These are phyloP conservation scores for Sporothrix curviconia DNA, from an alignment of 2,329 filamentous ascomycete genomes.

Conservation along the genomic window DNA sequence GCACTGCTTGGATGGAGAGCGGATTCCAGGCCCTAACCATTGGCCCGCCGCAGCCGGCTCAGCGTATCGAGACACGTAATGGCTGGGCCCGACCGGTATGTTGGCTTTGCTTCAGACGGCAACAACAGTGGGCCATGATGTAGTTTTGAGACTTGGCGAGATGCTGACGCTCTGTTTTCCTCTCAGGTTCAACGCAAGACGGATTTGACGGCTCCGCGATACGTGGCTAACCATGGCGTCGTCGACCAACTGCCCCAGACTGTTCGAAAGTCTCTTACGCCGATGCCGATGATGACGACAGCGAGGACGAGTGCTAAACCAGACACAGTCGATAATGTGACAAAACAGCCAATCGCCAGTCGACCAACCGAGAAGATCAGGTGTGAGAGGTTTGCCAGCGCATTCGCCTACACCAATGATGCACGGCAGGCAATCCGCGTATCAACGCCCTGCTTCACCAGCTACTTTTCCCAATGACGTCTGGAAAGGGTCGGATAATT, in stretches of 20 bases:
- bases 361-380: too few species aligned
- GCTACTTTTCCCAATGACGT: too few species aligned
- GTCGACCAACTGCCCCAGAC: not conserved
- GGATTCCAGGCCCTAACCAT: not conserved
- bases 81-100: slow-evolving; percentile 21
- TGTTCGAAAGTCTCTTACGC: slow-evolving; percentile 6
- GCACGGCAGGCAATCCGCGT: too few species aligned
- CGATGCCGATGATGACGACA: slow-evolving; percentile 16
- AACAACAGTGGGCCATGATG: not conserved
- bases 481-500: too few species aligned
- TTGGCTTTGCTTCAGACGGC: not conserved
- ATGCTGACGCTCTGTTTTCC: not conserved
- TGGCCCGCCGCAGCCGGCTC: not conserved
- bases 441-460: too few species aligned
- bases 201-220: slow-evolving; percentile 2
- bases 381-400: too few species aligned
- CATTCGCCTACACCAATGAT: too few species aligned
- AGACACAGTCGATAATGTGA: too few species aligned
- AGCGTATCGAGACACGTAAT: not conserved
- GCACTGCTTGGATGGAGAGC: slow-evolving; percentile 12
- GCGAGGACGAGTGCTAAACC: slow-evolving; percentile 17
- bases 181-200: slow-evolving; percentile 12
- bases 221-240: slow-evolving; percentile 10
- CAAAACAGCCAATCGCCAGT: too few species aligned
- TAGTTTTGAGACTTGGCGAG: not conserved